Conservation (phyloP, 108 stramenopile species). For the Nitzschia palea region DNA sequence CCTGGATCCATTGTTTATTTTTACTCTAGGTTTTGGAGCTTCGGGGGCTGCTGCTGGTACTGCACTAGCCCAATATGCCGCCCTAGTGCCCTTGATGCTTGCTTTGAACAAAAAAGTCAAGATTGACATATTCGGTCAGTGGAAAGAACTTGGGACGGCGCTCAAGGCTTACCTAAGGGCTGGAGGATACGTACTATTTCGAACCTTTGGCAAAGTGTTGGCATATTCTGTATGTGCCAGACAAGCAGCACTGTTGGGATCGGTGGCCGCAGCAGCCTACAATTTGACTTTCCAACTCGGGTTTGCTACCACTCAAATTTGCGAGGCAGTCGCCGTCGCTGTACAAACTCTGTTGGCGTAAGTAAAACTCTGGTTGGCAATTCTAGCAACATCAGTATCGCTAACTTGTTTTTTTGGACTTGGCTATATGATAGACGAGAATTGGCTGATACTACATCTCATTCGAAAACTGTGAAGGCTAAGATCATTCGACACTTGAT, state of each 20-base stretch:
- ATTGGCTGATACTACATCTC: conserved; percentile 51
- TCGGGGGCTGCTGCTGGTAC: conserved; percentile 93
- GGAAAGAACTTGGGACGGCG: conserved; percentile 43
- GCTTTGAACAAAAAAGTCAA: conserved; percentile 70
- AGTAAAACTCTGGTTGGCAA: not conserved
- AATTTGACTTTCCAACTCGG: conserved; percentile 92
- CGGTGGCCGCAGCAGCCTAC: conserved; percentile 87
- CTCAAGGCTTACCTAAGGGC: conserved; percentile 74
- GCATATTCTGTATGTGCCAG: conserved; percentile 88
- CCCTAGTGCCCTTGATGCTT: conserved; percentile 74
- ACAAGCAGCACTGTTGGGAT: conserved; percentile 78
- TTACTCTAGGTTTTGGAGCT: conserved; percentile 75
- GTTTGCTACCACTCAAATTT: conserved; percentile 92
- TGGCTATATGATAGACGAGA: conserved; percentile 51
- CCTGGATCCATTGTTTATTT: conserved; percentile 91
- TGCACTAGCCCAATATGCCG: conserved; percentile 81
- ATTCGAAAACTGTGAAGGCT: conserved; percentile 31
- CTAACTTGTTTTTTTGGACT: not conserved
- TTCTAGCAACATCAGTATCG: not conserved
- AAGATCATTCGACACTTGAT: conserved; percentile 72
- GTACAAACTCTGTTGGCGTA: conserved; percentile 81
- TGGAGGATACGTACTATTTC: conserved; percentile 73
- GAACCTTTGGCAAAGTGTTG: conserved; percentile 86
- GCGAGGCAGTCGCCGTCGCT: conserved; percentile 70
- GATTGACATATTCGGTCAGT: conserved; percentile 66